These are phyloP conservation scores for Erodium maritimum DNA, from an alignment of 345 rosid species.

Conservation along the genomic window DNA sequence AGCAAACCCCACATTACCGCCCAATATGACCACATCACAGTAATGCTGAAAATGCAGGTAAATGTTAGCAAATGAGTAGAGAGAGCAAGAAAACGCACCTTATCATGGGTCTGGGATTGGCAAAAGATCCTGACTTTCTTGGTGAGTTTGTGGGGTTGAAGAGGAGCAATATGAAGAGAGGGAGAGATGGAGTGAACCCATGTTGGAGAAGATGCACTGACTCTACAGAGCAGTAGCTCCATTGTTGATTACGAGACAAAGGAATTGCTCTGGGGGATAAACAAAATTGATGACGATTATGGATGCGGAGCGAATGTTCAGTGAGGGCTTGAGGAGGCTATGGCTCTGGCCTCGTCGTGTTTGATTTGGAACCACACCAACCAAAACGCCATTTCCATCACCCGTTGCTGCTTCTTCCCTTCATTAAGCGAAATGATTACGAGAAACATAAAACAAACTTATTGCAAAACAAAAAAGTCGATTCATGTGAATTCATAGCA, in stretches of 20 bases:
- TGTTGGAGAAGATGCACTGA: neutral
- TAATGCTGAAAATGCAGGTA: too few relatives aligned
- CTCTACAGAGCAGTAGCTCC: neutral
- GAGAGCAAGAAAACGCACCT: neutral
- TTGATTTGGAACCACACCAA: neutral
- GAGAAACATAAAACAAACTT: too few relatives aligned
- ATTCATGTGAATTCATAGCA: too few relatives aligned
- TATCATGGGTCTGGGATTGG: neutral
- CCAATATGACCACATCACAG: too few relatives aligned
- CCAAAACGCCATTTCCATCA: neutral
- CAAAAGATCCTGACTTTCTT: neutral
- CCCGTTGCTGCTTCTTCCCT: too few relatives aligned
- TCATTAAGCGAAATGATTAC: too few relatives aligned
- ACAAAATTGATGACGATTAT: neutral
- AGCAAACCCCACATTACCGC: too few relatives aligned
- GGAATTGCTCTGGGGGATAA: neutral
- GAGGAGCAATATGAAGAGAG: neutral
- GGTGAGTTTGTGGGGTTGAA: neutral
- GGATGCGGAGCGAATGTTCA: neutral
- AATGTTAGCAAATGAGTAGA: too few relatives aligned
- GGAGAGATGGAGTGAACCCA: neutral
- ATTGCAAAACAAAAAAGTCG: too few relatives aligned
- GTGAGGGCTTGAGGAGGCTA: neutral
- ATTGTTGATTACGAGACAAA: neutral
- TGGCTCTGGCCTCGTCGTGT: neutral